Evolutionary conservation across 1,139 yeast species (phyloP), one percentile per base, ranked within the genome.

Genomic region (Pneumocystis oryctolagi): DNA sequence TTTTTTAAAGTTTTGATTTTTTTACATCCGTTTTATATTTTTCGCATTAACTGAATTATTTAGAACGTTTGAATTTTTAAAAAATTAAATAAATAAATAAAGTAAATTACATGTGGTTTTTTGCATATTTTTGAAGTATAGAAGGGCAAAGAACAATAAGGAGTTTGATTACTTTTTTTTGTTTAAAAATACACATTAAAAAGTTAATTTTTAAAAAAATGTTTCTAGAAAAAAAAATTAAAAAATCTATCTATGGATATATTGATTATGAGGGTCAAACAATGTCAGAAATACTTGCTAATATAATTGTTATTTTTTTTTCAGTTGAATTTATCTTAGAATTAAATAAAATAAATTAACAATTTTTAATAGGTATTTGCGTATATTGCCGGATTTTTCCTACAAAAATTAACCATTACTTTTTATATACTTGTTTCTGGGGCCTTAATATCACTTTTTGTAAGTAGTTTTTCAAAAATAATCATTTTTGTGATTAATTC

Each of bases 391-490:
- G 55, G 55, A 2, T 47, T 47, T 47, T 12, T 47, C 25, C 31
- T 12, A 2, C 55, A 47, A 12, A 47, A 47, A 5, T 9, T 55
- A 39, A 31, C 35, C 16, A 28, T 63, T 14, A 30, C 65, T 30
- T 40, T 63, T 39, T 55, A 20, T 39, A 18, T 55, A 37, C 59
- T 63, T 35, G 28, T 61, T 40, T 18, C 25, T 14, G 62, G 62
- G 14, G 55, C 55, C 34, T 18, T 55, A 57, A 12, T 55, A 37
- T 60, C 64, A 6, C 31, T 62, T 47, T 57, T 58, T 42, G 64
- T 59, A 60, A 34, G 12, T 9, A 34, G 30, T 12, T 25, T 25
- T 47, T 12, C 6, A 25, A 25, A 25, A 2, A 6, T 12, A 47
- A 9, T 12, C 5, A 12, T 9, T 9, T 42, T 42, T 25, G 4